These are phyloP conservation scores for Pseudogymnoascus sp. DNA, from an alignment of 2,329 filamentous ascomycete species.

Conservation along the genomic window DNA sequence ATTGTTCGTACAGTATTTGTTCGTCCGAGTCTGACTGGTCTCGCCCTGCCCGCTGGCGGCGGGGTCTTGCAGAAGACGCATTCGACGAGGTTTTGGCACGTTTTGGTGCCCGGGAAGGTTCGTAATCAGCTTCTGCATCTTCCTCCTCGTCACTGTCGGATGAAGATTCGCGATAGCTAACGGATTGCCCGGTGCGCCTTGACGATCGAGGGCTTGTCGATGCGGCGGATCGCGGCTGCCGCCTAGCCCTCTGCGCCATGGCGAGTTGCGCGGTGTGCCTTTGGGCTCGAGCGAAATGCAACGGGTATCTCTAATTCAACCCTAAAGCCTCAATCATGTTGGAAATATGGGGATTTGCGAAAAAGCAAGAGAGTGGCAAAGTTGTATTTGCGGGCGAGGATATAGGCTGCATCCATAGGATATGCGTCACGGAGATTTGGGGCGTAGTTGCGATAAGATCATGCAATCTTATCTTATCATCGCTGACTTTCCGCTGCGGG, in stretches of 20 bases:
- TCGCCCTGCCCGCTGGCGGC: not conserved
- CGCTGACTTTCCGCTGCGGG: too few species aligned
- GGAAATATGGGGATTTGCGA: not conserved
- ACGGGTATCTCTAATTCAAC: not conserved
- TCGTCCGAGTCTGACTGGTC: not conserved
- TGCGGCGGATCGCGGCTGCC: not conserved
- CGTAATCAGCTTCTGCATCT: not conserved
- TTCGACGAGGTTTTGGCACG: not conserved
- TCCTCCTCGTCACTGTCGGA: not conserved
- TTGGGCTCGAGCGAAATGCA: not conserved
- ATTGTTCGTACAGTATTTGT: not conserved
- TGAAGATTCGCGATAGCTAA: conserved; percentile 2
- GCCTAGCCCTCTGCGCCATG: not conserved
- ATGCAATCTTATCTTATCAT: too few species aligned
- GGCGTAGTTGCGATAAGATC: not conserved
- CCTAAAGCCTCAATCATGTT: not conserved
- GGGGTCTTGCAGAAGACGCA: not conserved
- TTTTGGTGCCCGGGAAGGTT: not conserved
- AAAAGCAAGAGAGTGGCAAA: not conserved
- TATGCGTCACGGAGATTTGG: not conserved
- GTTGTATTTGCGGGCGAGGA: not conserved
- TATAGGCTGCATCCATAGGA: not conserved
- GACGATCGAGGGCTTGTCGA: not conserved
- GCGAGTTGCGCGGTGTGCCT: not conserved
- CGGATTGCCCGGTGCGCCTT: not conserved